Conservation (phyloP, 1,284 basidiomycete species). For the Leccinum olivaceoglutinosum region DNA sequence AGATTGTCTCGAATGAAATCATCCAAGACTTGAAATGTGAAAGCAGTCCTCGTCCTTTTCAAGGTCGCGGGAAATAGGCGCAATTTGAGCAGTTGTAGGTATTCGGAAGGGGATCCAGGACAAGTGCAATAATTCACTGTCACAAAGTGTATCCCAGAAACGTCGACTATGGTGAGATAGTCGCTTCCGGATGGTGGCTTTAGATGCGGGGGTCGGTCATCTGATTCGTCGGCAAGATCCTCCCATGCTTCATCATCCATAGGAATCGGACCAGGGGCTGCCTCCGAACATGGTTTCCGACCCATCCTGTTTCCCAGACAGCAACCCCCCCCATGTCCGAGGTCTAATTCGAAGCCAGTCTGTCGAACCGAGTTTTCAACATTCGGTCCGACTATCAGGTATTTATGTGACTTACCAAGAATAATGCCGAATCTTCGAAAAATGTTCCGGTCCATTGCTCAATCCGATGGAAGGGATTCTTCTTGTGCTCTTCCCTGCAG, state of each 20-base stretch:
- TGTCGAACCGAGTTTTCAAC: neutral
- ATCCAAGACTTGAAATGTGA: neutral
- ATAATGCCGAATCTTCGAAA: neutral
- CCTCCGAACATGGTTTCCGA: neutral
- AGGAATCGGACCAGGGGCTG: neutral
- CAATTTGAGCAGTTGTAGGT: neutral
- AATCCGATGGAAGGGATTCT: neutral
- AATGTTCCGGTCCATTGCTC: neutral
- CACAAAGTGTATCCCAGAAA: neutral
- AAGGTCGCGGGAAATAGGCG: neutral
- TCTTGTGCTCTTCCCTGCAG: neutral
- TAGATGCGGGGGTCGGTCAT: neutral
- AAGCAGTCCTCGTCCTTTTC: neutral
- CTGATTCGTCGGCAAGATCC: neutral
- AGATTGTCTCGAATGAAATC: constrained; percentile 24
- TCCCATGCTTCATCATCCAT: neutral
- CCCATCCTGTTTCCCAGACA: neutral
- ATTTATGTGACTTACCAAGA: neutral
- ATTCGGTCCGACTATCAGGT: neutral
- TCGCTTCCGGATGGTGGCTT: neutral
- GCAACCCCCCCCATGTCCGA: neutral
- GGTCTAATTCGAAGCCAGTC: neutral
- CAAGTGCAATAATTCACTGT: neutral
- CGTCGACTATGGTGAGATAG: neutral
- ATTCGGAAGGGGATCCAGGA: neutral